These are phyloP conservation scores for Secale cereale DNA, from an alignment of 176 grass and related monocot genomes.

Conservation along the genomic window DNA sequence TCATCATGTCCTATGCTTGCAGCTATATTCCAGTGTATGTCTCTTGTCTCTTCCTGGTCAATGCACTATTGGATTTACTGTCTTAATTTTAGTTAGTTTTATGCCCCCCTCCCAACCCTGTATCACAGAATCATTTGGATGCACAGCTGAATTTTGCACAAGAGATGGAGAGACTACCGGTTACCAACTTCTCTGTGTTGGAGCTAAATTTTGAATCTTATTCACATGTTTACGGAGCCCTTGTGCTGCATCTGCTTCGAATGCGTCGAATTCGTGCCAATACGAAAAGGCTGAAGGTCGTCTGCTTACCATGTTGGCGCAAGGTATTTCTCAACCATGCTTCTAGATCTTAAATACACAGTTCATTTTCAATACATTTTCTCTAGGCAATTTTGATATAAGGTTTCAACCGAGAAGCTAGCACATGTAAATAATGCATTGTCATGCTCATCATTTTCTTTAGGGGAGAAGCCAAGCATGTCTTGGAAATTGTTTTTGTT, in stretches of 20 bases:
- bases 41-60: neutral
- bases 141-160: neutral
- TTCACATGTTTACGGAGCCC: neutral
- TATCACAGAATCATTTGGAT: neutral
- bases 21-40: neutral
- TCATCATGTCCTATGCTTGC: neutral
- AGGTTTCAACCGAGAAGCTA: too few species aligned
- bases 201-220: neutral
- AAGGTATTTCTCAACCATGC: too few species aligned
- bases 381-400: neutral
- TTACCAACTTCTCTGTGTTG: neutral
- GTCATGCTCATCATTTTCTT: neutral
- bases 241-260: neutral
- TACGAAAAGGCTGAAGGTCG: neutral
- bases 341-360: too few species aligned
- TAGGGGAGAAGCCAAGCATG: neutral
- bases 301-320: neutral
- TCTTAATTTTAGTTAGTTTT: too few species aligned
- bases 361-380: neutral
- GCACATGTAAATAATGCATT: neutral
- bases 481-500: neutral
- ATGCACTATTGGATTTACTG: neutral
- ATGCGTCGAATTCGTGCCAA: neutral
- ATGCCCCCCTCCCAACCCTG: neutral
- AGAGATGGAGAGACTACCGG: neutral